Conservation (phyloP, 73 alveolate species). For the Paramecium sexaurelia region DNA sequence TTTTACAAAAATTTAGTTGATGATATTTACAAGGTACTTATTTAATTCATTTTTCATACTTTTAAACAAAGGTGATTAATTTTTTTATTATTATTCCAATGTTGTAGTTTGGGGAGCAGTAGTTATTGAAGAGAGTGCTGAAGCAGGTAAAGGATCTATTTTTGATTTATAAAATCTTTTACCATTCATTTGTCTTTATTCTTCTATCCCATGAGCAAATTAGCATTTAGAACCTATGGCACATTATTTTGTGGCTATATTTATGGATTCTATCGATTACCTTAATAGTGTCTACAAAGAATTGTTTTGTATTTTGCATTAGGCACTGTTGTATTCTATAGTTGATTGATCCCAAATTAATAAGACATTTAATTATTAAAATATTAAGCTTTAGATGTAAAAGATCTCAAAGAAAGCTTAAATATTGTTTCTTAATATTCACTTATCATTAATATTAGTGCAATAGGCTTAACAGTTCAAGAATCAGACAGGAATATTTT, state of each 20-base stretch:
- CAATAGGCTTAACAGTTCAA: not conserved
- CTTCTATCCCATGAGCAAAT: constrained; percentile 52
- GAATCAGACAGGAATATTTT: not conserved
- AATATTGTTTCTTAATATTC: not conserved
- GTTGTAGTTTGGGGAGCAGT: not conserved
- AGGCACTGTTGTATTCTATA: constrained; percentile 46
- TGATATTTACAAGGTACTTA: constrained; percentile 27
- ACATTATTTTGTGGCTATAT: constrained; percentile 39
- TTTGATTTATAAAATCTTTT: not conserved
- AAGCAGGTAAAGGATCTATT: constrained; percentile 48
- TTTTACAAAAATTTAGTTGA: constrained; percentile 30
- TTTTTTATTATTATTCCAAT: not conserved
- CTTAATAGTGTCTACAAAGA: constrained; percentile 52
- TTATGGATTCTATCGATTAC: not conserved
- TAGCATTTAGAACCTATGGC: constrained; percentile 49
- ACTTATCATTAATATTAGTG: not conserved
- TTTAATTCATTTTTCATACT: not conserved
- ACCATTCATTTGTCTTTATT: constrained; percentile 37
- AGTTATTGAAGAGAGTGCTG: constrained; percentile 32
- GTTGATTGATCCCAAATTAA: constrained; percentile 5
- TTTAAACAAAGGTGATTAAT: constrained; percentile 15
- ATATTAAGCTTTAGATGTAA: not conserved
- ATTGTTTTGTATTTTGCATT: constrained; percentile 51
- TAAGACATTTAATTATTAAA: constrained; percentile 30
- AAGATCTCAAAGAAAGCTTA: not conserved